phyloP scores from a whole-genome alignment of 495 filamentous ascomycete species.

The Neurospora cerealis region DNA sequence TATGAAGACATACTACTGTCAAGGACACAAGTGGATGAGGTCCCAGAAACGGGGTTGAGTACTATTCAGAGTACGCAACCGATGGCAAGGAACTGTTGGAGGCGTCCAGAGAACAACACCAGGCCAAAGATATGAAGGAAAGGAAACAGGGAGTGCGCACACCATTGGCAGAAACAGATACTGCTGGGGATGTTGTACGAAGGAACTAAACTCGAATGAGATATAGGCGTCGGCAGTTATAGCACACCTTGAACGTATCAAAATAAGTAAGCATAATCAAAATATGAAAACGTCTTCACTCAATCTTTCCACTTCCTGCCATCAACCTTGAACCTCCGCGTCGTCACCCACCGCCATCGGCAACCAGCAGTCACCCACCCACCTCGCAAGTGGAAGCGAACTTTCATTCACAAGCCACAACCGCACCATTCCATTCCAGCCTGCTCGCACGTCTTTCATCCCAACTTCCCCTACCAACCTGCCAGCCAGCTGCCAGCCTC shows the following conservation, averaged over 20 bases:
- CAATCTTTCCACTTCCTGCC: background rate
- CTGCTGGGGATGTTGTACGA: background rate
- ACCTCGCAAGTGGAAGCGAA: background rate
- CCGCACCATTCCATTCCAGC: background rate
- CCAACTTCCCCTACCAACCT: background rate
- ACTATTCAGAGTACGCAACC: background rate
- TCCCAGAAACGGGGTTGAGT: background rate
- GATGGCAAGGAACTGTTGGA: background rate
- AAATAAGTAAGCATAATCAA: background rate
- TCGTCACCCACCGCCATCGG: background rate
- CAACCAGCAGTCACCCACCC: background rate
- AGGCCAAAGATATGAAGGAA: background rate
- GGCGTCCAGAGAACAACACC: background rate
- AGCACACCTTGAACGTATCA: background rate
- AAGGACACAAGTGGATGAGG: background rate
- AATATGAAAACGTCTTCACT: background rate
- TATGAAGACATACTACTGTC: background rate
- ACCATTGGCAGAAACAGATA: background rate
- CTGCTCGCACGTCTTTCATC: background rate
- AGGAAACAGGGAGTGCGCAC: background rate
- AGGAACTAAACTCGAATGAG: background rate
- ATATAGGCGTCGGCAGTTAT: background rate
- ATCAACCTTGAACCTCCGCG: background rate
- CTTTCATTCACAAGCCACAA: background rate
- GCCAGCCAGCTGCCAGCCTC: background rate